These are phyloP conservation scores for Pseudonitzschia multiseries DNA, from an alignment of 108 stramenopile species.

Conservation along the genomic window DNA sequence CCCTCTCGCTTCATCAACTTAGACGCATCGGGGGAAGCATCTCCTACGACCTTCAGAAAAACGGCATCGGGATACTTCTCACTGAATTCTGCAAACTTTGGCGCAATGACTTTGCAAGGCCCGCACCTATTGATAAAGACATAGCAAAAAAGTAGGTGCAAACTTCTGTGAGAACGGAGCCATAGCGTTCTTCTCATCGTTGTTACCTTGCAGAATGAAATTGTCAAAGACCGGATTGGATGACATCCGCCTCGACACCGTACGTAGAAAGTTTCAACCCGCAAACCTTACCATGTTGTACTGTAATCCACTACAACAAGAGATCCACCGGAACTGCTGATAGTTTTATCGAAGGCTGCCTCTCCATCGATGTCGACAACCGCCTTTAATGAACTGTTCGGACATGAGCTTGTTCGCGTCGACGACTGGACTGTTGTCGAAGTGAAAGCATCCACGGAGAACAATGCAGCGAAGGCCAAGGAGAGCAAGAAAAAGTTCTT, in stretches of 20 bases:
- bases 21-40: constrained; percentile 75
- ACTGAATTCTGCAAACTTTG: constrained; percentile 85
- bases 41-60: constrained; percentile 86
- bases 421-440: neutral
- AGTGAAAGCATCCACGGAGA: constrained; percentile 9
- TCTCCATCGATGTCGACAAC: constrained; percentile 73
- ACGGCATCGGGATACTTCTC: constrained; percentile 81
- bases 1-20: constrained; percentile 89
- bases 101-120: constrained; percentile 92
- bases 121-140: constrained; percentile 56
- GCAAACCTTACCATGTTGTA: constrained; percentile 77
- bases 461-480: constrained; percentile 1
- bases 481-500: neutral
- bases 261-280: neutral
- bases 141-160: neutral
- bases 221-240: neutral
- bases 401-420: neutral
- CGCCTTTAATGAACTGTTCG: constrained; percentile 36
- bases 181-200: neutral
- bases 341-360: constrained; percentile 68
- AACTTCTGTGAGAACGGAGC: neutral
- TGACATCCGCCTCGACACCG: neutral
- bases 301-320: constrained; percentile 91
- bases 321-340: constrained; percentile 47
- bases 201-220: neutral